A percentile compares a stretch with the other conserved stretches of the same genome.
Evolutionary conservation across 495 filamentous ascomycete species (phyloP).

Genomic region (Penicillium crystallinum): DNA sequence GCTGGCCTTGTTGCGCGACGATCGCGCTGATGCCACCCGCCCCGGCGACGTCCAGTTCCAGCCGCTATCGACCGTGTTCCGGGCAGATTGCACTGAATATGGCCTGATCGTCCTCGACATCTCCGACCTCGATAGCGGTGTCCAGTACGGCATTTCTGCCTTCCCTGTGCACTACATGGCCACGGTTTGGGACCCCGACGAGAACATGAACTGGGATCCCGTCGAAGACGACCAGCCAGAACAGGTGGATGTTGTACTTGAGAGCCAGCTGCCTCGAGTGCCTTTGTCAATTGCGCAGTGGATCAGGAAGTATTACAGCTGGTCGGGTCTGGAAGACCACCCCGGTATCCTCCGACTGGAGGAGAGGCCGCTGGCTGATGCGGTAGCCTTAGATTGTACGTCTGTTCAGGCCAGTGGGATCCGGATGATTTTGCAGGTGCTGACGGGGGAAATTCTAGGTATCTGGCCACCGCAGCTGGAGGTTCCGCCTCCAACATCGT

Average conservation of each 20-base stretch:
- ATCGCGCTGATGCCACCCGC: slow-evolving; percentile 5
- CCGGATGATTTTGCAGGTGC: slow-evolving; percentile 6
- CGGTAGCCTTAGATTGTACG: slow-evolving; percentile 13
- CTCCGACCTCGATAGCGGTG: slow-evolving; percentile 12
- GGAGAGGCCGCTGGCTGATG: slow-evolving; percentile 10
- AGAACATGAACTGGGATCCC: slow-evolving; percentile 6
- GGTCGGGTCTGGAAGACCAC: neutral
- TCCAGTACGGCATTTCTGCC: slow-evolving; percentile 11
- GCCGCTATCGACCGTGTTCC: slow-evolving; percentile 14
- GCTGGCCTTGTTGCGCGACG: slow-evolving; percentile 10
- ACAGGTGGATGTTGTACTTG: slow-evolving; percentile 9
- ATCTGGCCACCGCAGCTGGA: slow-evolving; percentile 11
- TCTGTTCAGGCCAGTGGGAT: neutral
- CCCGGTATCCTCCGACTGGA: slow-evolving; percentile 5
- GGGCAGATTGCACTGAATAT: slow-evolving; percentile 18
- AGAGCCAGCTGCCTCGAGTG: slow-evolving; percentile 9
- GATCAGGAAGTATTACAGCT: slow-evolving; percentile 4
- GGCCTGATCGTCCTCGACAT: slow-evolving; percentile 15
- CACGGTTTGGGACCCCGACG: neutral
- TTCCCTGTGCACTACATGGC: slow-evolving; percentile 14
- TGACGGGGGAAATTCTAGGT: slow-evolving; percentile 12
- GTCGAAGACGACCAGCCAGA: slow-evolving; percentile 8
- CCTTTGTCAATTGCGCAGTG: slow-evolving; percentile 10
- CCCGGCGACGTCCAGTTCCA: slow-evolving; percentile 15
- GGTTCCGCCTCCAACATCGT: slow-evolving; percentile 2